Conservation (phyloP, 2,329 filamentous ascomycete genomes). For the Fusarium humuli region DNA sequence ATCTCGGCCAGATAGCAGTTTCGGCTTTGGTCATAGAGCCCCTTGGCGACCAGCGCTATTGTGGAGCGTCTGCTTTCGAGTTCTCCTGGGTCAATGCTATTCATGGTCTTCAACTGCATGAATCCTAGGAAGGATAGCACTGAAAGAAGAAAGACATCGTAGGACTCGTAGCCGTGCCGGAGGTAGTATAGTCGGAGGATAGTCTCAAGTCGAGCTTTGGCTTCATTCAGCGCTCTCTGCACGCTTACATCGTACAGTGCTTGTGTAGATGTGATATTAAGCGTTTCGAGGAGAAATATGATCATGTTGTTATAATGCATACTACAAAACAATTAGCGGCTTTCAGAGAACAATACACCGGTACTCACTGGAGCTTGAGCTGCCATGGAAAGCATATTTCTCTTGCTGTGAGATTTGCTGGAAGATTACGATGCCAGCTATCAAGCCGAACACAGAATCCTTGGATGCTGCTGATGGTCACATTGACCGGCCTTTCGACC, state of each 20-base stretch:
- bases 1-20: neutral
- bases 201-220: neutral
- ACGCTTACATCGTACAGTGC: neutral
- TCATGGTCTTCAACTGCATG: neutral
- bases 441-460: neutral
- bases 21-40: neutral
- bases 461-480: fast-evolving
- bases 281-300: neutral
- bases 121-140: neutral
- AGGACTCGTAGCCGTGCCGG: neutral
- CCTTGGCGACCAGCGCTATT: neutral
- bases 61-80: neutral
- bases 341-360: too few relatives aligned
- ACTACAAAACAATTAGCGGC: neutral
- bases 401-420: neutral
- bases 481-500: fast-evolving
- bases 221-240: neutral
- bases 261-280: neutral
- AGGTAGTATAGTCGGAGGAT: neutral
- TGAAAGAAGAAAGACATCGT: neutral
- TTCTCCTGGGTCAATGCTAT: fast-evolving
- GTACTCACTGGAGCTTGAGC: constrained; percentile 3
- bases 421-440: neutral
- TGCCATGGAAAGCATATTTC: constrained; percentile 1
- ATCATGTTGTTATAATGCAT: neutral